phyloP scores from a whole-genome alignment of 306 rosid genomes.

The Ammopiptanthus mongolicus region DNA sequence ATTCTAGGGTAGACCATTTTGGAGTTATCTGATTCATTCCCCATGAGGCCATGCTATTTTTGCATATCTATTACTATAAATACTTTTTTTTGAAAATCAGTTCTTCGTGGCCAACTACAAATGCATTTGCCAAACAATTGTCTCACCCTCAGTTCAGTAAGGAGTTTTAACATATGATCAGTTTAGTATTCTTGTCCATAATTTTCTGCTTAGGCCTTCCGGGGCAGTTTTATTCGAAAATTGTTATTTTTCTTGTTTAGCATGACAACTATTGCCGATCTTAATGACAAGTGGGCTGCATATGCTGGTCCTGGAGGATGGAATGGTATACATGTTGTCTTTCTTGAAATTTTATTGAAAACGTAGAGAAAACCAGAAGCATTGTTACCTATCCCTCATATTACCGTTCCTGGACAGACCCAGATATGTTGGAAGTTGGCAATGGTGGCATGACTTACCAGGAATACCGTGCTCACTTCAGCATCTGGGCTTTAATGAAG shows the following conservation, averaged over 20 bases:
- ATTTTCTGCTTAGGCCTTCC: conserved; percentile 6
- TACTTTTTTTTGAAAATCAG: background rate
- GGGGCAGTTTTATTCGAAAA: conserved; percentile 16
- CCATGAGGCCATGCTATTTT: background rate
- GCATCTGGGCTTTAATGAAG: conserved; percentile 99
- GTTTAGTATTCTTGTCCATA: background rate
- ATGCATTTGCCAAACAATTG: background rate
- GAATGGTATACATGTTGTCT: conserved; percentile 61
- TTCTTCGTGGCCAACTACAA: background rate
- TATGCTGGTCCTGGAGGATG: conserved; percentile 99
- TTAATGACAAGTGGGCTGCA: conserved; percentile 92
- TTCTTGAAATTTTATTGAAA: conserved; percentile 18
- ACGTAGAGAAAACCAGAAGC: conserved; percentile 14
- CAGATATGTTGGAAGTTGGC: conserved; percentile 99
- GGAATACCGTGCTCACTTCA: conserved; percentile 92
- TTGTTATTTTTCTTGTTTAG: conserved; percentile 40
- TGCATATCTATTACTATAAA: background rate
- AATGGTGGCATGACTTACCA: conserved; percentile 92
- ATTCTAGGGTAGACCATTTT: background rate
- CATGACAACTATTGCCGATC: conserved; percentile 88
- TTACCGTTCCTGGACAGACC: conserved; percentile 52
- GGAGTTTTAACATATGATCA: conserved; percentile 5
- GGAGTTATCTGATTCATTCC: background rate
- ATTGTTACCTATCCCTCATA: conserved; percentile 14
- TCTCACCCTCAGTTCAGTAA: background rate